These are phyloP conservation scores for Quercus lobata DNA, from an alignment of 331 rosid genomes.

Conservation along the genomic window DNA sequence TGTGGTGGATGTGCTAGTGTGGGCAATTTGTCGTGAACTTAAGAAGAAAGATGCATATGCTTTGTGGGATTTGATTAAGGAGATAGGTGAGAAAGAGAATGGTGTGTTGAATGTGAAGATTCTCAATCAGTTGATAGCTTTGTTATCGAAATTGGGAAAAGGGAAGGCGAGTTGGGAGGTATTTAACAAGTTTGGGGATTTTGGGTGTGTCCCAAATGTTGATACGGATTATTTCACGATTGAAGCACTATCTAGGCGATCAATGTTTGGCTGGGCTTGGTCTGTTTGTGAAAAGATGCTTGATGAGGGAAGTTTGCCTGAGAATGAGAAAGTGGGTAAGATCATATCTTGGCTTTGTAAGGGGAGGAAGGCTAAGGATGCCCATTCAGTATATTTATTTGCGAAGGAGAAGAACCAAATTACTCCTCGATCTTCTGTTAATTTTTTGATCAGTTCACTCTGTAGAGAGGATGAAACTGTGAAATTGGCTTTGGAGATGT, in stretches of 20 bases:
- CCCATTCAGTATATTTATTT: slow-evolving; percentile 45
- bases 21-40: slow-evolving; percentile 15
- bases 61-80: slow-evolving; percentile 69
- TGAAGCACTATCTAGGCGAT: slow-evolving; percentile 62
- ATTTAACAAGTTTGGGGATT: slow-evolving; percentile 44
- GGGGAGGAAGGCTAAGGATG: slow-evolving; percentile 49
- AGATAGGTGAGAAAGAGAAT: slow-evolving; percentile 42
- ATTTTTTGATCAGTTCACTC: slow-evolving; percentile 43
- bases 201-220: slow-evolving; percentile 50
- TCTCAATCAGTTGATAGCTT: slow-evolving; percentile 48
- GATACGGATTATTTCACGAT: slow-evolving; percentile 57
- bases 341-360: slow-evolving; percentile 67
- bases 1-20: slow-evolving; percentile 44
- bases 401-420: slow-evolving; percentile 39
- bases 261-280: slow-evolving; percentile 50
- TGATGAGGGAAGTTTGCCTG: slow-evolving; percentile 40
- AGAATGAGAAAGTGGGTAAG: slow-evolving; percentile 50
- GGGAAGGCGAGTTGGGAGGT: slow-evolving; percentile 69
- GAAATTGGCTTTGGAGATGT: slow-evolving; percentile 47
- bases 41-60: slow-evolving; percentile 37
- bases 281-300: slow-evolving; percentile 58
- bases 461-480: slow-evolving; percentile 49
- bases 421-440: slow-evolving; percentile 28
- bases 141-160: slow-evolving; percentile 59
- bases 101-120: slow-evolving; percentile 25